Conservation (phyloP, 169 alveolate genomes). For the Plasmodium adleri region DNA sequence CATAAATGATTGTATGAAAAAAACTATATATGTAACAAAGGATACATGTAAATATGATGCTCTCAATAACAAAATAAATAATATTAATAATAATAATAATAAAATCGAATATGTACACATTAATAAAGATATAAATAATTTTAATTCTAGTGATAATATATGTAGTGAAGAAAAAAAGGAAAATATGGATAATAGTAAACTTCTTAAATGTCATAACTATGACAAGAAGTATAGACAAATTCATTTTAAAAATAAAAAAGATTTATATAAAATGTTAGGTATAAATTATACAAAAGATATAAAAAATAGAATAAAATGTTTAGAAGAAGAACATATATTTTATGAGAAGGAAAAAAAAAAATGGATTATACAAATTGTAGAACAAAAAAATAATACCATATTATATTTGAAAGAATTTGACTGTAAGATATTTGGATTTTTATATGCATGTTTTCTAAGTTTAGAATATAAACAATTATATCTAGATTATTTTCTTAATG, state of each 20-base stretch:
- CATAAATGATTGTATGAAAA: too few relatives aligned
- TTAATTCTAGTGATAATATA: neutral
- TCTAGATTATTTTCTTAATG: constrained; percentile 55
- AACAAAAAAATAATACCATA: constrained; percentile 32
- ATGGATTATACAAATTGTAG: constrained; percentile 65
- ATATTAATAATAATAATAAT: neutral
- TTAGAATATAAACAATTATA: constrained; percentile 68
- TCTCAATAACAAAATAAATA: neutral
- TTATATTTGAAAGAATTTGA: constrained; percentile 70
- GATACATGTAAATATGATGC: too few relatives aligned
- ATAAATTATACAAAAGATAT: constrained; percentile 20
- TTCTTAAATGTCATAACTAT: neutral
- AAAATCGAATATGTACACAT: neutral
- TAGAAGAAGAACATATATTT: constrained; percentile 63
- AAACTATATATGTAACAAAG: too few relatives aligned
- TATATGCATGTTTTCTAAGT: constrained; percentile 67
- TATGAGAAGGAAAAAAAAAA: constrained; percentile 63
- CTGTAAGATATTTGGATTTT: constrained; percentile 69
- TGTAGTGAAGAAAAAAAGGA: neutral
- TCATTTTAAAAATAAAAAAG: constrained; percentile 15
- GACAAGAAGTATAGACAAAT: neutral
- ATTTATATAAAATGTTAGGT: constrained; percentile 38
- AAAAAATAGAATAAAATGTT: constrained; percentile 29
- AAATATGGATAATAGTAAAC: neutral
- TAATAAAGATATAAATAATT: neutral